phyloP scores from a whole-genome alignment of 208 protist genomes.

The Acanthamoeba triangularis region DNA sequence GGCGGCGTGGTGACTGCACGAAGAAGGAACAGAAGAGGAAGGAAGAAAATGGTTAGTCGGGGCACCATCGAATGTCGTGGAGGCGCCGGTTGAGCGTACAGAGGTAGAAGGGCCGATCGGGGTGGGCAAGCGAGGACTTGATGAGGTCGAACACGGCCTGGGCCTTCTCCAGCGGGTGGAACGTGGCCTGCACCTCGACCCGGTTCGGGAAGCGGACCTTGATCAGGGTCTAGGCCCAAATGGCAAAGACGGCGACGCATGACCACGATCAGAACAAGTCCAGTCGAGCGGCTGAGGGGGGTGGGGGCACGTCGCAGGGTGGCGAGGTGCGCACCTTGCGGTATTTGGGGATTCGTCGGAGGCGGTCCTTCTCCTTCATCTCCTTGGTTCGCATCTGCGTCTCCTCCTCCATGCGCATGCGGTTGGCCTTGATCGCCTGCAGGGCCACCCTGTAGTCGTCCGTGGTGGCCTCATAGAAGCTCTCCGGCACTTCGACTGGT shows the following conservation, averaged over 20 bases:
- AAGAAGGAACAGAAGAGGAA: background rate
- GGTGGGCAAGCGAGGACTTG: background rate
- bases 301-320: background rate
- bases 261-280: too few species aligned
- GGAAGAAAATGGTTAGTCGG: background rate
- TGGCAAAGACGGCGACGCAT: background rate
- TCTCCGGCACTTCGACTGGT: slow-evolving; percentile 54
- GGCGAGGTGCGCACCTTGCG: background rate
- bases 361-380: slow-evolving; percentile 50
- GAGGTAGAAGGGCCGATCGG: slow-evolving; percentile 52
- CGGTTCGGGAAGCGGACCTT: slow-evolving; percentile 69
- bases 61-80: background rate
- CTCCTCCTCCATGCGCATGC: slow-evolving; percentile 29
- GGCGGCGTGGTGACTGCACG: slow-evolving; percentile 51
- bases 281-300: background rate
- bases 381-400: slow-evolving; percentile 1
- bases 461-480: slow-evolving; percentile 40
- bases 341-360: slow-evolving; percentile 35
- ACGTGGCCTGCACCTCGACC: slow-evolving; percentile 57
- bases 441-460: slow-evolving; percentile 52
- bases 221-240: slow-evolving; percentile 29
- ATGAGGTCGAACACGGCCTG: slow-evolving; percentile 5
- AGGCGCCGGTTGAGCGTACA: background rate
- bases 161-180: slow-evolving; percentile 44
- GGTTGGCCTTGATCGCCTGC: slow-evolving; percentile 37